Base-by-base conservation (phyloP, 192 early-diverging fungal genomes). In the Coemansia sp. region DNA sequence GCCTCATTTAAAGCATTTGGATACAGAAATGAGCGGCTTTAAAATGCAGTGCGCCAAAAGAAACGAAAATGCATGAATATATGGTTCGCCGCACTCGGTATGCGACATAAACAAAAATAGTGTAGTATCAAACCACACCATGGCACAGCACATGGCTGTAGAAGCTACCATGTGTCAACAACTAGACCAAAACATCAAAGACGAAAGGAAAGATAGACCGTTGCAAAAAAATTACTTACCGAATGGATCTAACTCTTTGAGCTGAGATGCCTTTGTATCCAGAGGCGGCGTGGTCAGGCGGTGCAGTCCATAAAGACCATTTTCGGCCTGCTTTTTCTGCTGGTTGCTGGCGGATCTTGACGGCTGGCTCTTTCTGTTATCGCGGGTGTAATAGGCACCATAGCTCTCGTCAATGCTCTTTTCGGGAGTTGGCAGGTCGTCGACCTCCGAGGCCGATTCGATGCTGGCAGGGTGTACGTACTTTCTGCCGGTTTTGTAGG, bases 161-260 rank as follows among this genome's bases (percentile, higher is more conserved):
- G n/a, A n/a, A n/a, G n/a, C n/a, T n/a, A n/a, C n/a, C 42, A 49
- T 49, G 14, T 49, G 48, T 12, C 48, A 49, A 49, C 48, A 49
- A 7, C n/a, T n/a, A n/a, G n/a, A n/a, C n/a, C n/a, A n/a, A n/a
- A n/a, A n/a, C n/a, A n/a, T n/a, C n/a, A n/a, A n/a, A n/a, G n/a
- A n/a, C n/a, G n/a, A n/a, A n/a, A n/a, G n/a, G n/a, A n/a, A n/a
- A n/a, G n/a, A n/a, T n/a, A n/a, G n/a, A n/a, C n/a, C n/a, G n/a
- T n/a, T n/a, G n/a, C n/a, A n/a, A n/a, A n/a, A n/a, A n/a, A n/a
- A n/a, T n/a, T n/a, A n/a, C 77, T 75, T 80, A 80, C 77, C 77
- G 51, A 80, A 80, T 55, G 77, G 77, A 60, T 80, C 77, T 16
- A 72, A 66, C 28, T 69, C 73, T 54, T 62, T 68, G 36, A 50